Percentiles rank a stretch among this genome's conserved stretches.
Evolutionary conservation across 2,329 filamentous ascomycete genomes (phyloP).

Genomic region (Xylaria sp.): DNA sequence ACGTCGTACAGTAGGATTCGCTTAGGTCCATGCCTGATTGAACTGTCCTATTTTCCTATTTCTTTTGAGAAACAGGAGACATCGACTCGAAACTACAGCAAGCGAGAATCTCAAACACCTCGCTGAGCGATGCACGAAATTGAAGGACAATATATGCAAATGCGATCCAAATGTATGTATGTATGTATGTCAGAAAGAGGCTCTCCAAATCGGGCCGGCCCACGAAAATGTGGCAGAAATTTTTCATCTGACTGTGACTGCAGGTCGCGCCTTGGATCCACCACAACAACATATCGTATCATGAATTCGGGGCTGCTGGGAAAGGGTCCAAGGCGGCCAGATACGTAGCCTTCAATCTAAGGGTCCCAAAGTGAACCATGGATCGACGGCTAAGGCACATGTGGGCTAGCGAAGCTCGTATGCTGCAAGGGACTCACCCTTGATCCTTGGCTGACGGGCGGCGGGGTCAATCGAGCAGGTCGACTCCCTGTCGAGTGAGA

Average conservation of each 20-base stretch:
- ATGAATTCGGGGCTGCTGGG: not conserved
- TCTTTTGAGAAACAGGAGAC: slow-evolving; percentile 6
- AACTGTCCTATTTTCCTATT: not conserved
- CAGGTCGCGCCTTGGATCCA: slow-evolving; percentile 15
- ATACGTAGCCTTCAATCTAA: not conserved
- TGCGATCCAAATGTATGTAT: not conserved
- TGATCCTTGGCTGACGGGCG: slow-evolving; percentile 17
- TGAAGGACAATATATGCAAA: too few species aligned
- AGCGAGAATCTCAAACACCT: slow-evolving; percentile 17
- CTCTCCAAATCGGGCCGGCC: slow-evolving; percentile 33
- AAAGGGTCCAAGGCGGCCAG: slow-evolving; percentile 15
- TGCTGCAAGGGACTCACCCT: slow-evolving; percentile 29
- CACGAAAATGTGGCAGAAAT: slow-evolving; percentile 20
- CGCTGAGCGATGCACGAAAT: slow-evolving; percentile 33
- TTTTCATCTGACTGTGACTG: slow-evolving; percentile 28
- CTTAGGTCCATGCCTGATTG: not conserved
- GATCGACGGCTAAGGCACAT: slow-evolving; percentile 32
- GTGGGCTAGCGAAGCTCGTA: slow-evolving; percentile 33
- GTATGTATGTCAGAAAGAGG: slow-evolving; percentile 25
- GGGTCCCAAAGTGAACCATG: not conserved
- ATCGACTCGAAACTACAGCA: slow-evolving; percentile 11
- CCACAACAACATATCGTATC: not conserved
- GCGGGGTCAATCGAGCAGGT: slow-evolving; percentile 11
- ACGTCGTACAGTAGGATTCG: not conserved
- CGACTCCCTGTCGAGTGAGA: slow-evolving; percentile 4